Conservation (phyloP, 164 flowering plant species). For the Cinnamomum chago region DNA sequence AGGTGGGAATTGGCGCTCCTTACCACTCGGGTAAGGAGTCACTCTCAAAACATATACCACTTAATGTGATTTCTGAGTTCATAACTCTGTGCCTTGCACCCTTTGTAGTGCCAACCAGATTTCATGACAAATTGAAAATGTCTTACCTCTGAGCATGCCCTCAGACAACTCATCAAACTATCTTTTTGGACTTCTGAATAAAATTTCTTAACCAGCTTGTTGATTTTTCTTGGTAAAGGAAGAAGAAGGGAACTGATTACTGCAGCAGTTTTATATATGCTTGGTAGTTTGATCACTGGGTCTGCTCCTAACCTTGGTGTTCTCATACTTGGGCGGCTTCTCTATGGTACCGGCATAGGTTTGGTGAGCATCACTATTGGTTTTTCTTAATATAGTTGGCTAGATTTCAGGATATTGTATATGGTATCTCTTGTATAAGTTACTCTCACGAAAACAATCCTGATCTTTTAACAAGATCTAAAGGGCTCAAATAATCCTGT, state of each 20-base stretch:
- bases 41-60: too few relatives aligned
- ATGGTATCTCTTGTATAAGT: background rate
- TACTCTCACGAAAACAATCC: background rate
- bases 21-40: too few relatives aligned
- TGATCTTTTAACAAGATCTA: background rate
- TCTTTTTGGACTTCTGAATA: background rate
- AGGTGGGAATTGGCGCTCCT: too few relatives aligned
- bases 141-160: background rate
- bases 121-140: background rate
- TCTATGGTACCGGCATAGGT: slow-evolving; percentile 94
- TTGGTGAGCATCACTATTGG: slow-evolving; percentile 48
- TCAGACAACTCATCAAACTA: background rate
- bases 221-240: slow-evolving; percentile 32
- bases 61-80: background rate
- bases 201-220: background rate
- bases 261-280: slow-evolving; percentile 57
- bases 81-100: background rate
- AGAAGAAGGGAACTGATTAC: slow-evolving; percentile 76
- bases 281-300: slow-evolving; percentile 66
- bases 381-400: background rate
- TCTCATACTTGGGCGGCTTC: slow-evolving; percentile 68
- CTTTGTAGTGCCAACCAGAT: background rate
- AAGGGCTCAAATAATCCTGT: background rate
- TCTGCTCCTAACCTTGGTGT: slow-evolving; percentile 62
- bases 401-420: background rate